Evolutionary conservation across 306 rosid genomes (phyloP), one percentile per base, ranked within the genome.

Genomic region (Medicago arabica): DNA sequence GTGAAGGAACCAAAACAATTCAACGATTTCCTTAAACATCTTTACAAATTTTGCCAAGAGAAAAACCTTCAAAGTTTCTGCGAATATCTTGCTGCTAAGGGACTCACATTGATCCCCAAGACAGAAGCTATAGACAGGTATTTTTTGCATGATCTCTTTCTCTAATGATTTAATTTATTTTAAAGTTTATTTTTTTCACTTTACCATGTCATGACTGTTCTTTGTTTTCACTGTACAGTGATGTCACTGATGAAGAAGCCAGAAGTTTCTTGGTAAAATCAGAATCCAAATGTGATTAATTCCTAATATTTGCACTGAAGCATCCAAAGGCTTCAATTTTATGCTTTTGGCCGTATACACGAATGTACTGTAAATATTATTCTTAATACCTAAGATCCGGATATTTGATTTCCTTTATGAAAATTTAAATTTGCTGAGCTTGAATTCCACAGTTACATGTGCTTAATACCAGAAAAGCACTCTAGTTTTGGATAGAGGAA

Each of bases 91-190:
- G 85, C 87, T 67, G 83, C 92, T n/a, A 76, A 75, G 61, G 80
- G 72, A 62, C 78, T 95, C 78, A 80, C 88, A 54, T 85, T 95
- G 85, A 92, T 95, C 76, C 38, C 93, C 62, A 90, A 90, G 76
- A 46, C 86, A 55, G 96, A 95, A 85, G 96, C 98, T 38, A 59
- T 47, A 18, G 96, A 92, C 97, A 95, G 97, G 96, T 95, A 72
- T 60, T 61, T 28, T 66, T 61, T 28, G 44, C 65, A 36, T 7
- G 4, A 17, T 38, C 39, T 40, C 49, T 51, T 74, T 70, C 7
- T 54, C 43, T 11, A 76, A n/a, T 14, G 28, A 43, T 59, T 82
- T 50, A 71, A 18, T 65, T 76, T 58, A 44, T 31, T 39, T 69
- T 6, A 14, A 34, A 34, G 19, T 47, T 13, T 50, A 50, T 23